Conservation (phyloP, 352 stramenopile genomes). For the Phytophthora kernoviae region DNA sequence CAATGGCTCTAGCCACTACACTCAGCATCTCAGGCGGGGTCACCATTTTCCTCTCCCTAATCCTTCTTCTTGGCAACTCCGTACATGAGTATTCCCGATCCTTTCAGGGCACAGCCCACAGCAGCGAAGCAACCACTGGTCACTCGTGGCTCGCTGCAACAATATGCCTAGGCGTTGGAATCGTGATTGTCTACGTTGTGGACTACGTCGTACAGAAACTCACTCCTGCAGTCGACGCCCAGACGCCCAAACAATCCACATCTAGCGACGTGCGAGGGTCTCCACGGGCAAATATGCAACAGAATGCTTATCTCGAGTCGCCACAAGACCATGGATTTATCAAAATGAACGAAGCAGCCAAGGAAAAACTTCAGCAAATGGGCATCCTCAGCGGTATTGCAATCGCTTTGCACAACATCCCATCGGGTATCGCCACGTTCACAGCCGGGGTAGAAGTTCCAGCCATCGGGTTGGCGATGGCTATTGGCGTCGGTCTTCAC, state of each 20-base stretch:
- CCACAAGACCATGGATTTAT: conserved; percentile 32
- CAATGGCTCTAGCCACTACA: conserved; percentile 45
- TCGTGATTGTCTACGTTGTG: conserved; percentile 56
- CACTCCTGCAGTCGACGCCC: conserved; percentile 21
- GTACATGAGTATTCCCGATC: conserved; percentile 32
- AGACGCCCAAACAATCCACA: conserved; percentile 22
- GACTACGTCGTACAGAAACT: conserved; percentile 48
- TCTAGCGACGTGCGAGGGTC: conserved; percentile 11
- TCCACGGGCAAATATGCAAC: conserved; percentile 27
- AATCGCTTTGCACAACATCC: conserved; percentile 97
- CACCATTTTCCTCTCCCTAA: conserved; percentile 72
- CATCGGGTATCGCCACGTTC: conserved; percentile 96
- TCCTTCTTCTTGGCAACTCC: conserved; percentile 57
- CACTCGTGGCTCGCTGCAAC: conserved; percentile 81
- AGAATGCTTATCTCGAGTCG: conserved; percentile 27
- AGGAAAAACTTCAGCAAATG: conserved; percentile 81
- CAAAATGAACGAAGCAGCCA: conserved; percentile 49
- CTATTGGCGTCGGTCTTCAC: conserved; percentile 94
- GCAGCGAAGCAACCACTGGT: conserved; percentile 16
- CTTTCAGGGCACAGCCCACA: conserved; percentile 26
- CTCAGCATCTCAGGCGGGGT: conserved; percentile 62
- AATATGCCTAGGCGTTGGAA: conserved; percentile 80
- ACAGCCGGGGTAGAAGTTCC: conserved; percentile 89
- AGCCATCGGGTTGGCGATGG: conserved; percentile 86
- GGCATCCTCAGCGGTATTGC: conserved; percentile 93